phyloP scores from a whole-genome alignment of 805 yeast genomes.

The Zygosaccharomyces pseudorouxii region DNA sequence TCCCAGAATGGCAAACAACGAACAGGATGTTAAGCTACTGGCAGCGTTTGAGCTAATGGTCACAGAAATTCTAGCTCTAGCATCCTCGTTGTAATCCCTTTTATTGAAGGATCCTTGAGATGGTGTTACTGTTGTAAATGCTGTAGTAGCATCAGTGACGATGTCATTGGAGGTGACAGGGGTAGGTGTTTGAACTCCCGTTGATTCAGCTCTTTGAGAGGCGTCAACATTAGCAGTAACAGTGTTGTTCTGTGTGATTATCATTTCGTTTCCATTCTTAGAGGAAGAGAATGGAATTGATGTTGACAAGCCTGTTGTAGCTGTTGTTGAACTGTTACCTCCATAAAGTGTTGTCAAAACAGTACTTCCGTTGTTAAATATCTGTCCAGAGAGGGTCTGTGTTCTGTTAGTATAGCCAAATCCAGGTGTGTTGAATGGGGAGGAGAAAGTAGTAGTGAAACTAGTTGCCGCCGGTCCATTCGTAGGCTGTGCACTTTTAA shows the following conservation, averaged over 20 bases:
- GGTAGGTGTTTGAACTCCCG: neutral
- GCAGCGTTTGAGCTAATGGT: neutral
- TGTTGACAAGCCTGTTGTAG: neutral
- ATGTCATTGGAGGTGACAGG: conserved; percentile 6
- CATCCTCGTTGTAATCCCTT: neutral
- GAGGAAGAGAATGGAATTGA: neutral
- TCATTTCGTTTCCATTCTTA: neutral
- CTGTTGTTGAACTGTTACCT: neutral
- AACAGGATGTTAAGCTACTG: neutral
- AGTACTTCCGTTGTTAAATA: neutral
- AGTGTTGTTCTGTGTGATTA: neutral
- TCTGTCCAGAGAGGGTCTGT: neutral
- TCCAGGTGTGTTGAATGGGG: neutral
- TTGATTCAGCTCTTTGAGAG: neutral
- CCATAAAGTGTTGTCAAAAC: neutral
- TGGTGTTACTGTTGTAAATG: conserved; percentile 37
- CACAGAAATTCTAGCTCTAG: neutral
- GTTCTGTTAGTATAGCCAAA: neutral
- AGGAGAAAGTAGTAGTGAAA: neutral
- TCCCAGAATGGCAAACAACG: neutral
- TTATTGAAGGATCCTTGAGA: neutral
- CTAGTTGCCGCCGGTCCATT: neutral
- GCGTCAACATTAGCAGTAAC: neutral
- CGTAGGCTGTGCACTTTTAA: neutral
- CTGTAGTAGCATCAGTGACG: conserved; percentile 49